A percentile compares a stretch with the other conserved stretches of the same genome.
Evolutionary conservation across 805 yeast genomes (phyloP).

Genomic region (Ogataea paradorogensis): DNA sequence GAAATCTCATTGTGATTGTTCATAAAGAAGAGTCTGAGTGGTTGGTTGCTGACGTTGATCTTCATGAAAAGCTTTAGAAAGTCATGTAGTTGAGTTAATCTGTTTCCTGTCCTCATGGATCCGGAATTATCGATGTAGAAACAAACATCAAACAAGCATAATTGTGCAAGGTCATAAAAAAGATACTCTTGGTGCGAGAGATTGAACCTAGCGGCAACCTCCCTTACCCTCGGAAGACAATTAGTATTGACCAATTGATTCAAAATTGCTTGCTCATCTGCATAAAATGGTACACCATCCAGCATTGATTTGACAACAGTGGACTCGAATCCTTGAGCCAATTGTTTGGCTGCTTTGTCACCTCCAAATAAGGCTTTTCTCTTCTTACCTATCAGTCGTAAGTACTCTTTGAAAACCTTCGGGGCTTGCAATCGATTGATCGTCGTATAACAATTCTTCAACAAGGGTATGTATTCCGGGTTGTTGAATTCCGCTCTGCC

Average conservation of each 20-base stretch:
- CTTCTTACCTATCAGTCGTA: constrained; percentile 22
- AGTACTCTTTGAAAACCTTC: constrained; percentile 21
- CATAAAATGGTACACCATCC: constrained; percentile 14
- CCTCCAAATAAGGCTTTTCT: constrained; percentile 20
- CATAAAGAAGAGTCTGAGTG: constrained; percentile 23
- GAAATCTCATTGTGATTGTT: constrained; percentile 22
- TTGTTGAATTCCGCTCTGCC: background rate
- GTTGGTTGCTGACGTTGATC: constrained; percentile 23
- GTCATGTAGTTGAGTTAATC: constrained; percentile 20
- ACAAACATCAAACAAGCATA: constrained; percentile 21
- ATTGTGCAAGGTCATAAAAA: constrained; percentile 24
- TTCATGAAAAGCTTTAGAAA: constrained; percentile 20
- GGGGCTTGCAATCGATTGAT: constrained; percentile 24
- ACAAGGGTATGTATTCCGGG: constrained; percentile 18
- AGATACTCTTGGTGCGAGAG: constrained; percentile 20
- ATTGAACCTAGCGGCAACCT: constrained; percentile 19
- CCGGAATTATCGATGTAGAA: constrained; percentile 27
- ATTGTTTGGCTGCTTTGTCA: constrained; percentile 18
- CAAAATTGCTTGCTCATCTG: constrained; percentile 20
- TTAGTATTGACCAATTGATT: constrained; percentile 15
- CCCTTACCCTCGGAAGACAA: constrained; percentile 22
- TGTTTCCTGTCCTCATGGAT: constrained; percentile 21
- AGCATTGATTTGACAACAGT: constrained; percentile 11
- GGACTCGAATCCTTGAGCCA: constrained; percentile 12
- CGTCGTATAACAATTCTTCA: constrained; percentile 21